A percentile compares a stretch with the other conserved stretches of the same genome.
phyloP scores from a whole-genome alignment of 2,329 filamentous ascomycete genomes.

The Kalmusia sp. region DNA sequence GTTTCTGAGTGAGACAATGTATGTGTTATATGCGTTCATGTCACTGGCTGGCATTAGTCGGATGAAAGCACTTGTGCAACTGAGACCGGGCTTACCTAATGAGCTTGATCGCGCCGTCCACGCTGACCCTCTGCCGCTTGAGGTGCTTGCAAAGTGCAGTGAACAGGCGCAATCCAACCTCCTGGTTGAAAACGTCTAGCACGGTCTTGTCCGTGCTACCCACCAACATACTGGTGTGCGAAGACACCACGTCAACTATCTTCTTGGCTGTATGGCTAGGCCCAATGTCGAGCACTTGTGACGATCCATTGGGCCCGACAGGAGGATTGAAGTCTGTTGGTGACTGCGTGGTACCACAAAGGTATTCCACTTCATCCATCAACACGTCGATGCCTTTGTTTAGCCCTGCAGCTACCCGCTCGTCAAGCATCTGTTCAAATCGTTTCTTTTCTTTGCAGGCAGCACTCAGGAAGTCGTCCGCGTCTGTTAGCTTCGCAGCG shows the following conservation, averaged over 20 bases:
- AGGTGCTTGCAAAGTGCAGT: conserved; percentile 94
- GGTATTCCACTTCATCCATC: conserved; percentile 97
- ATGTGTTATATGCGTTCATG: conserved; percentile 92
- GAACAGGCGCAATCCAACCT: conserved; percentile 93
- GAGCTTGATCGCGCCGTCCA: conserved; percentile 86
- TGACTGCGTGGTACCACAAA: conserved; percentile 85
- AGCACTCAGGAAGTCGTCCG: conserved; percentile 92
- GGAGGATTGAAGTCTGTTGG: conserved; percentile 90
- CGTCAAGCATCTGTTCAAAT: conserved; percentile 98
- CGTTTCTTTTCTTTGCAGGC: conserved; percentile 95
- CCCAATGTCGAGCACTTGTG: conserved; percentile 64
- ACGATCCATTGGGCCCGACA: conserved; percentile 41
- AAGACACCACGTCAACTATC: conserved; percentile 83
- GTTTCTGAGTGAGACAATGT: conserved; percentile 82
- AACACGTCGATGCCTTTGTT: conserved; percentile 98
- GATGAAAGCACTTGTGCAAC: neutral
- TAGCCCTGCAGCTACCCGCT: conserved; percentile 91
- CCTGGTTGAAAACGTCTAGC: conserved; percentile 97
- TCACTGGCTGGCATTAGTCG: conserved; percentile 64
- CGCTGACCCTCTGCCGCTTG: conserved; percentile 91
- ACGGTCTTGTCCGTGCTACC: conserved; percentile 98
- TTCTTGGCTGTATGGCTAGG: conserved; percentile 80
- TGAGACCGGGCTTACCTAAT: conserved; percentile 68
- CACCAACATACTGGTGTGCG: conserved; percentile 89
- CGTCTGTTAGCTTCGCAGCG: conserved; percentile 80